A percentile compares a stretch with the other conserved stretches of the same genome.
These are phyloP conservation scores for Camellia sinensis DNA, from an alignment of 148 eudicot species.

Conservation along the genomic window DNA sequence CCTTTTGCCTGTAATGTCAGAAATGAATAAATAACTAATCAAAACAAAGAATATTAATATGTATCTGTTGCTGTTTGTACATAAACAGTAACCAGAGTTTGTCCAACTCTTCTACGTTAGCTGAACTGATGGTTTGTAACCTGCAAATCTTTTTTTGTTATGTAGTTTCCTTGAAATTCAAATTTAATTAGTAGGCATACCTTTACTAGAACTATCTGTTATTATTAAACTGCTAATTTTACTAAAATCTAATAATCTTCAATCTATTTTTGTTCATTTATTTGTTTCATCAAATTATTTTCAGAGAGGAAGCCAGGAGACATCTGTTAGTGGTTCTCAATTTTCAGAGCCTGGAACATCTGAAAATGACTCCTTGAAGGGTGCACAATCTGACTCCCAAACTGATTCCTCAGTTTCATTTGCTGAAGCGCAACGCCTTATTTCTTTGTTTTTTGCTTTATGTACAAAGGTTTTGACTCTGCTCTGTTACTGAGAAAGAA, in stretches of 20 bases:
- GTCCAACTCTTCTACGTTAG: background rate
- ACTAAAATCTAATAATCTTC: background rate
- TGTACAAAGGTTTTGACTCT: conserved; percentile 62
- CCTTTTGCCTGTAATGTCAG: background rate
- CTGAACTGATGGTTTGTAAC: background rate
- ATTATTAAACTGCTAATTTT: background rate
- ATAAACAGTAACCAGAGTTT: background rate
- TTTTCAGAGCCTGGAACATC: conserved; percentile 53
- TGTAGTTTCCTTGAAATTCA: background rate
- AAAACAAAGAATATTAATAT: background rate
- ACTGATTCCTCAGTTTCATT: conserved; percentile 48
- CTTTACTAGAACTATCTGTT: background rate
- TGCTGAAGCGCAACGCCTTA: conserved; percentile 71
- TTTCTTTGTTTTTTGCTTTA: conserved; percentile 89
- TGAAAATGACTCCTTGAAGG: conserved; percentile 41
- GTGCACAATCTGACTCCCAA: conserved; percentile 37
- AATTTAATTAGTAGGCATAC: background rate
- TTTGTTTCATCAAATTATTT: conserved; percentile 13
- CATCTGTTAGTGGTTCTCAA: conserved; percentile 74
- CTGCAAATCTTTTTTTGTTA: background rate
- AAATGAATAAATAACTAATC: background rate
- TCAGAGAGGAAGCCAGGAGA: conserved; percentile 64
- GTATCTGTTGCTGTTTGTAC: background rate
- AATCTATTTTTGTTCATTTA: background rate
- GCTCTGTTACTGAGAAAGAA: conserved; percentile 6